Conservation (phyloP, 148 eudicot genomes). For the Rhododendron griersonianum region DNA sequence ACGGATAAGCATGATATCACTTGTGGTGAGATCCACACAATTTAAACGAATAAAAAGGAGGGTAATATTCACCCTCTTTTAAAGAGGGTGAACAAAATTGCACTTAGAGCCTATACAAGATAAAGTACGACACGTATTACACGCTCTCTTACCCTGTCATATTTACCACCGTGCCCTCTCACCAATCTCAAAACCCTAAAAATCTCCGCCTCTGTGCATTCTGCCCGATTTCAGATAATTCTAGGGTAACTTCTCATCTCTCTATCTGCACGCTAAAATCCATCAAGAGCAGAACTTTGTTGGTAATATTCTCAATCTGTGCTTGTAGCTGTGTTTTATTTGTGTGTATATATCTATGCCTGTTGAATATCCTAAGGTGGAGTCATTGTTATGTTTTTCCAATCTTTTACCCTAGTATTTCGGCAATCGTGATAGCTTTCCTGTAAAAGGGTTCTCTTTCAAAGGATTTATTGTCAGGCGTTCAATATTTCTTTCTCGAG, state of each 20-base stretch:
- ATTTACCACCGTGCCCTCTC: not conserved
- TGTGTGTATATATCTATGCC: not conserved
- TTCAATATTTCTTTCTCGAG: not conserved
- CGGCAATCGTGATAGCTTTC: not conserved
- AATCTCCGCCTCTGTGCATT: not conserved
- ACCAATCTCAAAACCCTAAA: not conserved
- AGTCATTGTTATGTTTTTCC: not conserved
- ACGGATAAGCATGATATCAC: too few relatives aligned
- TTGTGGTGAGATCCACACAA: too few relatives aligned
- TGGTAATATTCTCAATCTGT: not conserved
- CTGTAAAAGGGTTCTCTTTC: not conserved
- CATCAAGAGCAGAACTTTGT: not conserved
- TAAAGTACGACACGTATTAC: not conserved
- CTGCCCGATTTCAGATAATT: not conserved
- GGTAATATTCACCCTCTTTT: too few relatives aligned
- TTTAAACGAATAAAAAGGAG: too few relatives aligned
- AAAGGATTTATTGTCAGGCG: not conserved
- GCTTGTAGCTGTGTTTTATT: not conserved
- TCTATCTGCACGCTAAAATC: not conserved
- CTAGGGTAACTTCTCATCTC: not conserved
- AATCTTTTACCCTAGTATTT: not conserved
- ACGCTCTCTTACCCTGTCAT: not conserved
- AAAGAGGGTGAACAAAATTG: too few relatives aligned
- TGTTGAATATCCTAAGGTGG: not conserved
- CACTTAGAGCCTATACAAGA: too few relatives aligned